Percentiles rank a stretch among this genome's conserved stretches.
Conservation (phyloP, 352 stramenopile species). For the Phytophthora cryptogea region DNA sequence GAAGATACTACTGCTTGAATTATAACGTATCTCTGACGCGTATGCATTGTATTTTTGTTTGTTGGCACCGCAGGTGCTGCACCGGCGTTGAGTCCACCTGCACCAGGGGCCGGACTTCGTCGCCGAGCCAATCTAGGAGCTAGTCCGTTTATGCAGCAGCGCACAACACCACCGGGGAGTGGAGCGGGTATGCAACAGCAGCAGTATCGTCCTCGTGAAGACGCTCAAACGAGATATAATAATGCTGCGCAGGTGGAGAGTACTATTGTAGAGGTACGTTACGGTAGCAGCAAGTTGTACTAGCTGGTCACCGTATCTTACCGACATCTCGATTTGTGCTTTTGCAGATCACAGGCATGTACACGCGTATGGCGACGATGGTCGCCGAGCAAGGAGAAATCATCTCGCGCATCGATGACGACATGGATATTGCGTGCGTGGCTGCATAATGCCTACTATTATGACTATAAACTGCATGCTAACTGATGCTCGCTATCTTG, state of each 20-base stretch:
- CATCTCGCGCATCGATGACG: slow-evolving; percentile 82
- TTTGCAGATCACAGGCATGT: slow-evolving; percentile 83
- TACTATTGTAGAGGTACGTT: slow-evolving; percentile 79
- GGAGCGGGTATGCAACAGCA: slow-evolving; percentile 44
- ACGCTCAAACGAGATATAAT: slow-evolving; percentile 73
- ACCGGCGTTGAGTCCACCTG: slow-evolving; percentile 21
- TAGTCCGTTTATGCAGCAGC: slow-evolving; percentile 80
- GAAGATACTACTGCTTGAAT: background rate
- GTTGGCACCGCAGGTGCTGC: slow-evolving; percentile 18
- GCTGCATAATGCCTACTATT: background rate
- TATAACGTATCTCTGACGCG: slow-evolving; percentile 1
- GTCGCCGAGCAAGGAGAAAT: slow-evolving; percentile 81
- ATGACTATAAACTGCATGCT: background rate
- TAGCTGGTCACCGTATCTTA: background rate
- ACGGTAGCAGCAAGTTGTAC: background rate
- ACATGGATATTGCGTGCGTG: slow-evolving; percentile 88
- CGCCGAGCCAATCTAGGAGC: slow-evolving; percentile 64
- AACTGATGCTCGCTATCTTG: slow-evolving; percentile 11
- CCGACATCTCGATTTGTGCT: background rate
- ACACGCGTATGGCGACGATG: slow-evolving; percentile 86
- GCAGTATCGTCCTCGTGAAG: slow-evolving; percentile 68
- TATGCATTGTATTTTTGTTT: slow-evolving; percentile 1
- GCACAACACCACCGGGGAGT: slow-evolving; percentile 33
- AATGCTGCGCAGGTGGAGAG: slow-evolving; percentile 83
- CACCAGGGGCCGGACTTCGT: slow-evolving; percentile 48